Evolutionary conservation across 2,329 filamentous ascomycete genomes (phyloP), one percentile per base, ranked within the genome.

Genomic region (Fusarium tanahbumbuense): DNA sequence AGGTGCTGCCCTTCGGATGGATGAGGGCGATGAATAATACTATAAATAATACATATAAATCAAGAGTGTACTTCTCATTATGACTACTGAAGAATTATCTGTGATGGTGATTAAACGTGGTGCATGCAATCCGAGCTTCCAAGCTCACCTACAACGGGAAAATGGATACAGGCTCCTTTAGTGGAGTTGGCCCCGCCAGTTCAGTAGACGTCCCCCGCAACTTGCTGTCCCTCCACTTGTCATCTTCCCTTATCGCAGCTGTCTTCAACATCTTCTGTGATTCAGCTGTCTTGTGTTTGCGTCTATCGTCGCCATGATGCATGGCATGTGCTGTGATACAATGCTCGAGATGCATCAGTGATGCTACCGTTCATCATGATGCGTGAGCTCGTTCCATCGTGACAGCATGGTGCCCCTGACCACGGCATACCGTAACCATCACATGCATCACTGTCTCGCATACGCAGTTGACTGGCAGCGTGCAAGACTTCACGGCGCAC

Each of bases 161-260:
- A 22, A 41, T 18, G 13, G 32, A 27, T 41, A 44, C 41, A 22
- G 22, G 40, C 40, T 16, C 22, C 41, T 44, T 23, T 44, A 25
- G 49, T 52, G 49, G 49, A 41, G 23, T 34, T 41, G 1, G 12
- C 49, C 40, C 32, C 49, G 40, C 27, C 9, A 52, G 32, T 25
- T 52, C 49, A 40, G 32, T 10, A 22, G 23, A 41, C 18, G 9
- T 28, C 7, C 49, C 47, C 49, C 49, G 49, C 49, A 52, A 20
- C 23, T 16, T 25, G n/a, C 18, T 18, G 40, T 25, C 20, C 49
- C 49, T 52, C 32, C 49, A 52, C 49, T 41, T 52, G 23, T 52
- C 32, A 52, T 52, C 32, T 52, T 41, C 32, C 22, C 23, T 16
- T 12, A 4, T 48, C 3, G 9, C 18, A 1, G 6, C 23, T 41